These are phyloP conservation scores for Solanum chmielewskii DNA, from an alignment of 257 asterid species.

Conservation along the genomic window DNA sequence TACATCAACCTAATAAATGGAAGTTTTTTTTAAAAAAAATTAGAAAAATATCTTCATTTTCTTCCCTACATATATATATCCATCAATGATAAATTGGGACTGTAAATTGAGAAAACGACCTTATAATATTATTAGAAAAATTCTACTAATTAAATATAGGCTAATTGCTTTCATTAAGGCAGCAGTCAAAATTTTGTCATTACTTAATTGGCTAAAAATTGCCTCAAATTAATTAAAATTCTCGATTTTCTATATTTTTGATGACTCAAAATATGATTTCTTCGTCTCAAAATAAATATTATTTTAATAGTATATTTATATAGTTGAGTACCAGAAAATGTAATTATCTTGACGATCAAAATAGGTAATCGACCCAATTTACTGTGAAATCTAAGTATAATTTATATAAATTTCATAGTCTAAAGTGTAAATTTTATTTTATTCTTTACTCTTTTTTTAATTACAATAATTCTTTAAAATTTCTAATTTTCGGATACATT, in stretches of 20 bases:
- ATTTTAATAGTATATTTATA: no score
- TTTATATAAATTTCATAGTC: no score
- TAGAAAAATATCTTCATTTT: background rate
- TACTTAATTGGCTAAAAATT: background rate
- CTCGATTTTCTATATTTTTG: background rate
- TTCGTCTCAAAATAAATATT: background rate
- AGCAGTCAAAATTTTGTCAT: background rate
- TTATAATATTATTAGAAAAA: background rate
- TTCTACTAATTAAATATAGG: background rate
- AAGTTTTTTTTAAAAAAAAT: background rate
- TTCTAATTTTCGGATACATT: rapidly evolving
- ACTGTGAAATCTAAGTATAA: background rate
- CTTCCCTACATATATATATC: background rate
- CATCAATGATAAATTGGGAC: background rate
- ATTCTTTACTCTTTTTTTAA: no score
- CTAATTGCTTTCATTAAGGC: background rate
- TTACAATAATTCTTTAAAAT: no score
- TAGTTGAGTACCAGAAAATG: no score
- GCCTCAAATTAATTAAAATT: background rate
- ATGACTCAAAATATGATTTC: background rate
- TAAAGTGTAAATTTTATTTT: no score
- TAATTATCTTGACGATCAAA: no score
- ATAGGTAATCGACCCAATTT: no score
- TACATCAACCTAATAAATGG: background rate
- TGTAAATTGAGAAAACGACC: background rate